Base-by-base conservation (phyloP, 345 rosid species). In the Ceriops decandra region DNA sequence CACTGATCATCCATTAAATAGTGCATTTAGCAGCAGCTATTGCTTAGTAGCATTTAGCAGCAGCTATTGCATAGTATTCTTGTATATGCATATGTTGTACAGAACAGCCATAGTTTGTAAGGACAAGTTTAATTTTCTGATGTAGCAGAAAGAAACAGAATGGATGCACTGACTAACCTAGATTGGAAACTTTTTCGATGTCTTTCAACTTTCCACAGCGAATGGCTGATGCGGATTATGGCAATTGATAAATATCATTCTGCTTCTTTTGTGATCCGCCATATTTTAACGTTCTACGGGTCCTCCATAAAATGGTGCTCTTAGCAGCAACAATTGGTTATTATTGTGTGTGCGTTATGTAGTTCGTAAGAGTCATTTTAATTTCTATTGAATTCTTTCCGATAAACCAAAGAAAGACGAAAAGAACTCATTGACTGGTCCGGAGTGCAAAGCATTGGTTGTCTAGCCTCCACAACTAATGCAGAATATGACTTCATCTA, bases 71-170 rank as follows among this genome's bases (percentile, higher is more conserved):
- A 70, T 69, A 30, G 9, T 33, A 9, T 76, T 57, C 77, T 71
- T 82, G 83, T 74, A 73, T 66, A 76, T 82, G 75, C 62, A 71
- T 58, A 36, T 64, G 63, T 38, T 81, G 85, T 79, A 77, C 76
- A 74, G 79, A 79, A 79, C 70, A 68, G 65, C 69, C 52, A 26
- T 58, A 66, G 69, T 70, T 76, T 62, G 36, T 63, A 24, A 19
- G 52, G 60, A 71, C 59, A 52, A 2, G 17, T 42, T 0, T 13
- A 42, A 42, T 5, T 42, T 42, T 42, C 17, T 13, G 17, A 13
- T 11, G 49, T 42, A 42, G 5, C 17, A 42, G 49, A 42, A 42
- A 42, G 49, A 13, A 42, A 42, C 5, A 13, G 19, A 42, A 42
- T 3, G 49, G 49, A 42, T 3, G 49, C 66, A 26, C n/a, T 71